Conservation (phyloP, 1,284 basidiomycete species). For the Heterobasidion occidentale region DNA sequence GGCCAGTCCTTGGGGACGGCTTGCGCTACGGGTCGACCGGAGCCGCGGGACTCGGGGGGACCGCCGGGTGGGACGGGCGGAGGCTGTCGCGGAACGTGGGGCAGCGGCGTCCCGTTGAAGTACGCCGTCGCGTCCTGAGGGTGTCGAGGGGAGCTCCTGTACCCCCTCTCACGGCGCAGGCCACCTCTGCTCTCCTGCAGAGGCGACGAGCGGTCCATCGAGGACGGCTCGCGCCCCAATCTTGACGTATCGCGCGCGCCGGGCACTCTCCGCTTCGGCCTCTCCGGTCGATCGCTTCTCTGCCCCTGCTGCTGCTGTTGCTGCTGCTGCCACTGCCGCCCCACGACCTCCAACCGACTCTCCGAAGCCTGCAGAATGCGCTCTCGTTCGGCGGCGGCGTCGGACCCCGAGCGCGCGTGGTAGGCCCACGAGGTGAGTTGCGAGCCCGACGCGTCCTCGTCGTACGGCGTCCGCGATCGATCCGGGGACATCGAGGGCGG, state of each 20-base stretch:
- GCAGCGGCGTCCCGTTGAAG: neutral
- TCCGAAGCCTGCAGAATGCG: conserved; percentile 30
- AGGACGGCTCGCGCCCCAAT: conserved; percentile 8
- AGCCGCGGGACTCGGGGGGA: conserved; percentile 8
- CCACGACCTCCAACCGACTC: conserved; percentile 27
- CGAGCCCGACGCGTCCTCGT: conserved; percentile 28
- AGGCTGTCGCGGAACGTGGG: conserved; percentile 21
- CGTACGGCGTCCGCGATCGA: conserved; percentile 11
- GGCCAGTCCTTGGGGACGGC: conserved; percentile 34
- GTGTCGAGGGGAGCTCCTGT: neutral
- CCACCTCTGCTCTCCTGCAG: neutral
- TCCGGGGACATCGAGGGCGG: conserved; percentile 11
- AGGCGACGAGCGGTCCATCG: conserved; percentile 4
- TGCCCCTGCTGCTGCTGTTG: neutral
- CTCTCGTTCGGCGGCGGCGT: conserved; percentile 43
- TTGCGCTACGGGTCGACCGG: conserved; percentile 12
- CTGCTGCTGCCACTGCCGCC: conserved; percentile 16
- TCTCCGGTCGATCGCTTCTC: conserved; percentile 1
- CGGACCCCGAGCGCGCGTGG: conserved; percentile 42
- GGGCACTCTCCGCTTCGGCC: neutral
- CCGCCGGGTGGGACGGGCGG: conserved; percentile 19
- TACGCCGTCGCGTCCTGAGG: neutral
- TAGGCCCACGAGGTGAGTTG: conserved; percentile 16
- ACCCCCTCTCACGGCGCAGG: neutral
- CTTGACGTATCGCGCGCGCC: conserved; percentile 5